A percentile compares a stretch with the other conserved stretches of the same genome.
phyloP scores from a whole-genome alignment of 176 grass and related monocot genomes.

The Echinochloa phyllopogon region DNA sequence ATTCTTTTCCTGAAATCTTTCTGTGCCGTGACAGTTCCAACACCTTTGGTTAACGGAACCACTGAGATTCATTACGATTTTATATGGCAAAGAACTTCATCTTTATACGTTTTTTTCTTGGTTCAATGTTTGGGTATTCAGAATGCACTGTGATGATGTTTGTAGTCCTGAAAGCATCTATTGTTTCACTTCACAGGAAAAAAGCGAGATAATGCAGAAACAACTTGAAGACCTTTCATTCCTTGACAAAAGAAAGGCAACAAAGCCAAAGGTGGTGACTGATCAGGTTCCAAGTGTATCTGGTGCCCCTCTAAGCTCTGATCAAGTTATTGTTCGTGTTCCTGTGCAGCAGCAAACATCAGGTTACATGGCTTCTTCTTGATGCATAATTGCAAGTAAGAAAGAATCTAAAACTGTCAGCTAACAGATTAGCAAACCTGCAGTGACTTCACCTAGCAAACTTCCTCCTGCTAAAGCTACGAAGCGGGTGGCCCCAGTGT shows the following conservation, averaged over 20 bases:
- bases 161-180: neutral
- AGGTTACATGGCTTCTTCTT: slow-evolving; percentile 53
- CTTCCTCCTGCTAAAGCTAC: slow-evolving; percentile 50
- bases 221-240: slow-evolving; percentile 92
- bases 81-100: neutral
- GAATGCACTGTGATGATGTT: neutral
- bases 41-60: neutral
- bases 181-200: slow-evolving; percentile 59
- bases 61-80: neutral
- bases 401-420: neutral
- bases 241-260: slow-evolving; percentile 84
- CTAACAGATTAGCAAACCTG: slow-evolving; percentile 40
- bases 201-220: slow-evolving; percentile 78
- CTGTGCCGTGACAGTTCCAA: neutral
- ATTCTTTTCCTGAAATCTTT: slow-evolving; percentile 1
- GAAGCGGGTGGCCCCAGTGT: slow-evolving; percentile 47
- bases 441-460: slow-evolving; percentile 55
- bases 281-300: slow-evolving; percentile 63
- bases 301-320: slow-evolving; percentile 38
- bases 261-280: slow-evolving; percentile 61
- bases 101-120: neutral
- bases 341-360: slow-evolving; percentile 53
- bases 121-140: neutral
- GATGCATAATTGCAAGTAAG: slow-evolving; percentile 34
- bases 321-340: slow-evolving; percentile 50